These are phyloP conservation scores for Penicillium pulvis DNA, from an alignment of 495 filamentous ascomycete species.

Conservation along the genomic window DNA sequence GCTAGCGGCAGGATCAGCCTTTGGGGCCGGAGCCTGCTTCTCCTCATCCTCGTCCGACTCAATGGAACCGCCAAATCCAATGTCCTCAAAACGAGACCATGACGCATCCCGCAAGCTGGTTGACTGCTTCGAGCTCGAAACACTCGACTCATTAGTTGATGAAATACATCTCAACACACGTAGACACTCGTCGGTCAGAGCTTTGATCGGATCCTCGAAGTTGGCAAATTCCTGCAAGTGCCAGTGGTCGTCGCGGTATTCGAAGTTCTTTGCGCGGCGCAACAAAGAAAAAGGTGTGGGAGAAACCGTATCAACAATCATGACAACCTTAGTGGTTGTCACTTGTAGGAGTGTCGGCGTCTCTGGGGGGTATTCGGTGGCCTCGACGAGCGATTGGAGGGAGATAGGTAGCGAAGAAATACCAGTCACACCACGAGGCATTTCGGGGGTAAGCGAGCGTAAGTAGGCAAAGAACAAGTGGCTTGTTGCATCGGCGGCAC, in stretches of 20 bases:
- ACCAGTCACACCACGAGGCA: constrained; percentile 63
- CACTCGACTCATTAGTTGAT: constrained; percentile 78
- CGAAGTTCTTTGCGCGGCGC: constrained; percentile 89
- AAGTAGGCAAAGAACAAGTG: constrained; percentile 98
- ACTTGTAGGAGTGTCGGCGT: constrained; percentile 76
- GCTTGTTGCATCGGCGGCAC: constrained; percentile 91
- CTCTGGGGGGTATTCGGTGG: constrained; percentile 93
- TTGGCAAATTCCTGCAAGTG: constrained; percentile 80
- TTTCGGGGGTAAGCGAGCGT: constrained; percentile 82
- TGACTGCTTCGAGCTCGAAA: constrained; percentile 65
- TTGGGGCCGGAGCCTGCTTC: constrained; percentile 36
- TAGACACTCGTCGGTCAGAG: constrained; percentile 89
- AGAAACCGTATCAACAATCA: constrained; percentile 95
- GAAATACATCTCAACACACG: constrained; percentile 89
- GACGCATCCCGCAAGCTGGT: constrained; percentile 78
- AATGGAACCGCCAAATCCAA: constrained; percentile 82
- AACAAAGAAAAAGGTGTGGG: constrained; percentile 91
- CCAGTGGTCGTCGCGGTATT: constrained; percentile 85
- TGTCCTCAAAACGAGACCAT: constrained; percentile 95
- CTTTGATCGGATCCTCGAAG: constrained; percentile 85
- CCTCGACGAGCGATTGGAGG: constrained; percentile 83
- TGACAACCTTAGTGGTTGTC: constrained; percentile 83
- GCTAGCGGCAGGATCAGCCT: constrained; percentile 27
- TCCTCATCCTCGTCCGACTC: constrained; percentile 69
- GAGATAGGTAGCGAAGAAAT: constrained; percentile 88